Percentiles rank a stretch among this genome's conserved stretches.
Conservation (phyloP, 768 basidiomycete species). For the Termitomyces sp. region DNA sequence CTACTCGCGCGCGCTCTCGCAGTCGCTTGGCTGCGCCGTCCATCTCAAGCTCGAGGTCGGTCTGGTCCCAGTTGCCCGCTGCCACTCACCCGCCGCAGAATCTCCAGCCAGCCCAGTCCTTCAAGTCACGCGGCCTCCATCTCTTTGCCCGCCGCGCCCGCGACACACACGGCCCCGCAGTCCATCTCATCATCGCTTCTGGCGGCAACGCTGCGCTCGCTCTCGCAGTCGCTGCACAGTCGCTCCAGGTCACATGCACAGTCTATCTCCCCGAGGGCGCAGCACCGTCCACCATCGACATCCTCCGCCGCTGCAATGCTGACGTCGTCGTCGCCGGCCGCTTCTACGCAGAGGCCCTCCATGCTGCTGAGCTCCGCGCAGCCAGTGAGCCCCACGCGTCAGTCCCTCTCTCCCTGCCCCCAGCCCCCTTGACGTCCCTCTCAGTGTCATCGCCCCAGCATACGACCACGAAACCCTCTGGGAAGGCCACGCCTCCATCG, state of each 20-base stretch:
- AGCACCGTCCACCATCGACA: conserved; percentile 37
- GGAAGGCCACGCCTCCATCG: conserved; percentile 75
- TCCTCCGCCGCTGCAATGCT: conserved; percentile 49
- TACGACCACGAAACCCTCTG: conserved; percentile 67
- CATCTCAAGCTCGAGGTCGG: conserved; percentile 71
- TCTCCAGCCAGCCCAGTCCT: conserved; percentile 67
- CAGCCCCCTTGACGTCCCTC: neutral
- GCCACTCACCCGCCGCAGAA: no score
- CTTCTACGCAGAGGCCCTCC: conserved; percentile 52
- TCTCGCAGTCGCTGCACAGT: conserved; percentile 54
- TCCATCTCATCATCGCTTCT: conserved; percentile 67
- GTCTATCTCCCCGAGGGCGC: conserved; percentile 61
- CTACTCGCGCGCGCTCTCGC: conserved; percentile 53
- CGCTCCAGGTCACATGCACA: conserved; percentile 52
- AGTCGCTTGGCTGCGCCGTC: conserved; percentile 40
- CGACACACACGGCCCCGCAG: conserved; percentile 40
- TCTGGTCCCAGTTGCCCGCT: neutral
- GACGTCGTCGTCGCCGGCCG: conserved; percentile 52
- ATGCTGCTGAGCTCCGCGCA: conserved; percentile 41
- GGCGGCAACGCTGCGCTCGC: conserved; percentile 81
- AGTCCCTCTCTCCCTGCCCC: conserved; percentile 17
- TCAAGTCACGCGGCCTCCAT: conserved; percentile 72
- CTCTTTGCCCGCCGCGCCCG: conserved; percentile 49
- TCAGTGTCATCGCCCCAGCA: conserved; percentile 62
- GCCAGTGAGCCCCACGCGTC: conserved; percentile 45